Evolutionary conservation across 768 basidiomycete species (phyloP), one percentile per base, ranked within the genome.

Genomic region (Xerocomus brunneocitrinus): DNA sequence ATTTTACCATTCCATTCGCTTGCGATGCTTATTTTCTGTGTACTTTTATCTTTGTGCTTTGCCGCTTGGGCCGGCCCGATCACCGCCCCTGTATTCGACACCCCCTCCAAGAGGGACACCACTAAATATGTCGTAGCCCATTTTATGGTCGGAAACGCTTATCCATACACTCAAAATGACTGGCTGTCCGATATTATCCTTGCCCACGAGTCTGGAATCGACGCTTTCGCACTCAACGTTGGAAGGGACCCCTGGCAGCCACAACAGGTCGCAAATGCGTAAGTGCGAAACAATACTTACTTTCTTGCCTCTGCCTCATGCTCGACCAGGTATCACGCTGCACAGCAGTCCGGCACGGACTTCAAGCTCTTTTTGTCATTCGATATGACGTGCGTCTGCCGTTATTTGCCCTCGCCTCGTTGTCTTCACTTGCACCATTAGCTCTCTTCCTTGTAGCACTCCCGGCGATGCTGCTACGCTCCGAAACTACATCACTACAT

Each of bases 291-390:
- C 30, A 32, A 49, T 47, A 42, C 30, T 5, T 47, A 42, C 30
- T 5, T 47, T 34, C 34, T 50, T 45, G 25, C 58, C 60, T 55
- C 36, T 53, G 19, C 41, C 61, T 61, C 36, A 67, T 39, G 30
- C 59, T 52, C 58, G 24, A 35, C 52, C 62, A 79, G 82, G 13
- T 89, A 81, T 62, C 63, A 74, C 41, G 82, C 84, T 31, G 85
- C 85, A 4, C 62, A 63, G 16, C 71, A 77, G 46, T 76, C 76
- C 25, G 76, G 74, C 16, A 71, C 79, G 9, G 72, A 73, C 47
- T 89, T 90, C 74, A 83, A 86, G 64, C 71, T 91, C 47, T 90
- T 89, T 70, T 61, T 91, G 54, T 89, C 85, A 13, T 79, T 91
- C 46, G 89, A 91, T 62, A 89, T 89, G 89, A 72, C 82, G 83